These are phyloP conservation scores for Zopfochytrium polystomum DNA, from an alignment of 371 early-diverging fungal species.

Conservation along the genomic window DNA sequence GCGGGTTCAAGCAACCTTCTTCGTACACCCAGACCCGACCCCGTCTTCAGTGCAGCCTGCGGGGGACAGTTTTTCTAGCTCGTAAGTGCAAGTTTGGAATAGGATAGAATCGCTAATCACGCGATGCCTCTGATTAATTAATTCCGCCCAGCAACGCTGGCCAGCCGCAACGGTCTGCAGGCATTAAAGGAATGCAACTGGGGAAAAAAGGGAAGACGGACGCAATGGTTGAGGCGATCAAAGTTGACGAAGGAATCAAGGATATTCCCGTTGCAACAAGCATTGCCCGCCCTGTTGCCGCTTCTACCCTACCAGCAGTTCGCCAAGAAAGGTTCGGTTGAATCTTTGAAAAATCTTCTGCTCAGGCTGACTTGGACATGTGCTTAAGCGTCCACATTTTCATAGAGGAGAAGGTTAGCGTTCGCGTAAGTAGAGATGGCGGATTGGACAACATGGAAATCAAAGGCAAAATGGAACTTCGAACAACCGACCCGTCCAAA, in stretches of 20 bases:
- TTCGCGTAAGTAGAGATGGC: conserved; percentile 85
- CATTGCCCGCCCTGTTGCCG: neutral
- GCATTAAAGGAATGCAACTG: conserved; percentile 82
- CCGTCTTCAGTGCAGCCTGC: too few relatives aligned
- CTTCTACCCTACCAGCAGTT: conserved; percentile 20
- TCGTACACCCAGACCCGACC: too few relatives aligned
- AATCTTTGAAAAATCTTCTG: neutral
- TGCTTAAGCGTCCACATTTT: conserved; percentile 71
- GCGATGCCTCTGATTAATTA: too few relatives aligned
- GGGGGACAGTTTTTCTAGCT: too few relatives aligned
- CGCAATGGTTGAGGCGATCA: conserved; percentile 75
- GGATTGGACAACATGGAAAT: conserved; percentile 88
- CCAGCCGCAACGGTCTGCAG: conserved; percentile 47
- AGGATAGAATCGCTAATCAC: too few relatives aligned
- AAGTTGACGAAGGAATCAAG: conserved; percentile 60
- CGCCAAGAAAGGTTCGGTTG: conserved; percentile 38
- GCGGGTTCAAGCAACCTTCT: conserved; percentile 17
- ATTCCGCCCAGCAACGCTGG: too few relatives aligned
- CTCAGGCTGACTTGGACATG: neutral
- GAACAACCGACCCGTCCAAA: conserved; percentile 63
- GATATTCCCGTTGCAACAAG: neutral
- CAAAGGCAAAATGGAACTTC: conserved; percentile 82
- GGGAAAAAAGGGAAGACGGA: conserved; percentile 82
- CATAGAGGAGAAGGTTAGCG: conserved; percentile 82
- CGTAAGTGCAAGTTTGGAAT: too few relatives aligned